Percentiles rank a stretch among this genome's conserved stretches.
phyloP scores from a whole-genome alignment of 2,329 filamentous ascomycete genomes.

The Fusarium caatingaense region DNA sequence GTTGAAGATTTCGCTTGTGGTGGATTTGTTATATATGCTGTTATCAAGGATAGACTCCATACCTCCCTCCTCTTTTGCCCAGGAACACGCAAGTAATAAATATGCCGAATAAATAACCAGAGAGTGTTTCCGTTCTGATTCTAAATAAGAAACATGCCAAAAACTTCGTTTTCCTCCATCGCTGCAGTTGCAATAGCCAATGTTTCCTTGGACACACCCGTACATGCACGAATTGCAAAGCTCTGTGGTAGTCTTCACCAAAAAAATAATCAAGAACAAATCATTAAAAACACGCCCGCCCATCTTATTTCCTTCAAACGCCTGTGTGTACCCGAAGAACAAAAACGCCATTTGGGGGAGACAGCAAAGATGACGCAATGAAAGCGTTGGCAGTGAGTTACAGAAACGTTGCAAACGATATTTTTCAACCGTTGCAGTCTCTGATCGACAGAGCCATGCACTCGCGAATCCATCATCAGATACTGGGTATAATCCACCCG shows the following conservation, averaged over 20 bases:
- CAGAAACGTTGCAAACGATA: background rate
- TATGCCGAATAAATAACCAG: slow-evolving; percentile 23
- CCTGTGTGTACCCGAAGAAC: slow-evolving; percentile 36
- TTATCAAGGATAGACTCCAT: slow-evolving; percentile 36
- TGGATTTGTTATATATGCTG: slow-evolving; percentile 32
- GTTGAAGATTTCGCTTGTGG: slow-evolving; percentile 11
- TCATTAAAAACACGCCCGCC: slow-evolving; percentile 8
- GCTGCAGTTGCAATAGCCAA: slow-evolving; percentile 1
- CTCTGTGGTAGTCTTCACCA: slow-evolving; percentile 13
- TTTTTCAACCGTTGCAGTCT: slow-evolving; percentile 3
- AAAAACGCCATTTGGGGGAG: slow-evolving; percentile 31
- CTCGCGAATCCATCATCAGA: background rate
- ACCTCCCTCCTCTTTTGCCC: slow-evolving; percentile 4
- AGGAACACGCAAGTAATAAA: slow-evolving; percentile 5
- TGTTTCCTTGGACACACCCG: slow-evolving; percentile 9
- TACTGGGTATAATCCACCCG: slow-evolving; percentile 7
- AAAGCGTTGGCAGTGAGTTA: background rate
- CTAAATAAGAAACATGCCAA: slow-evolving; percentile 14
- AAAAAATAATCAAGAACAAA: slow-evolving; percentile 13
- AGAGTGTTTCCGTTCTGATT: slow-evolving; percentile 15
- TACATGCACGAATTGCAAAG: background rate
- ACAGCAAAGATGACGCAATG: slow-evolving; percentile 8
- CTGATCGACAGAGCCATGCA: background rate
- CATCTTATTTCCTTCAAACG: slow-evolving; percentile 35
- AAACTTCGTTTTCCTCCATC: slow-evolving; percentile 6